Evolutionary conservation across 208 protist genomes (phyloP).

Genomic region (Acanthamoeba divionensis): DNA sequence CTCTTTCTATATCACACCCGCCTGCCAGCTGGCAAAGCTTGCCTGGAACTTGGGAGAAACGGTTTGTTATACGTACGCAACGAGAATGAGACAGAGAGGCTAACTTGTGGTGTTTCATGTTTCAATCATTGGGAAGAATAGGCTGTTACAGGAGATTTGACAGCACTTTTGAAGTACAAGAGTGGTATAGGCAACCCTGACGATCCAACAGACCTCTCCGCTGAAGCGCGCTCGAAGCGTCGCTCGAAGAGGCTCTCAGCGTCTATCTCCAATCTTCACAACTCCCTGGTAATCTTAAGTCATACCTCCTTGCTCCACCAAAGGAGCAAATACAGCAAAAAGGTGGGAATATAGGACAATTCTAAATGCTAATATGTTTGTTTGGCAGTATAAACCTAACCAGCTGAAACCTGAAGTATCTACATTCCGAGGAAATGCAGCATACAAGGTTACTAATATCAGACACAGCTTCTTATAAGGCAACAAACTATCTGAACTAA

Average conservation of each 20-base stretch:
- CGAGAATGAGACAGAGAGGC: no score
- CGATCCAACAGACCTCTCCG: conserved; percentile 14
- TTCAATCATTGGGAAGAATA: neutral
- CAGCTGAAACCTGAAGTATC: conserved; percentile 20
- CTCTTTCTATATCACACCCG: conserved; percentile 40
- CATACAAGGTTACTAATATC: no score
- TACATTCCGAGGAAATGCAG: no score
- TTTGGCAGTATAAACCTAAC: neutral
- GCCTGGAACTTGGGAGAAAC: conserved; percentile 38
- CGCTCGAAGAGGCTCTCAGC: conserved; percentile 24
- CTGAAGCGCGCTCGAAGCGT: conserved; percentile 16
- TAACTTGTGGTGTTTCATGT: no score
- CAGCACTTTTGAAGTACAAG: conserved; percentile 34
- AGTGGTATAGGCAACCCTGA: conserved; percentile 23
- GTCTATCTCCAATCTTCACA: conserved; percentile 11
- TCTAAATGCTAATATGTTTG: no score
- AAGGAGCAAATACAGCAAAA: no score
- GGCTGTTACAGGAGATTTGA: conserved; percentile 32
- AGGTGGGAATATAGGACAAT: no score
- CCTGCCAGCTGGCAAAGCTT: conserved; percentile 29
- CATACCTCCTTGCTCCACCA: no score
- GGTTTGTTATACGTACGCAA: neutral
- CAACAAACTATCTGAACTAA: no score
- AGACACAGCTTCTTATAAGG: no score
- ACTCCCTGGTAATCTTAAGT: neutral